Percentiles rank a stretch among this genome's conserved stretches.
phyloP scores from a whole-genome alignment of 2,329 filamentous ascomycete species.

The Endothia cerciana region DNA sequence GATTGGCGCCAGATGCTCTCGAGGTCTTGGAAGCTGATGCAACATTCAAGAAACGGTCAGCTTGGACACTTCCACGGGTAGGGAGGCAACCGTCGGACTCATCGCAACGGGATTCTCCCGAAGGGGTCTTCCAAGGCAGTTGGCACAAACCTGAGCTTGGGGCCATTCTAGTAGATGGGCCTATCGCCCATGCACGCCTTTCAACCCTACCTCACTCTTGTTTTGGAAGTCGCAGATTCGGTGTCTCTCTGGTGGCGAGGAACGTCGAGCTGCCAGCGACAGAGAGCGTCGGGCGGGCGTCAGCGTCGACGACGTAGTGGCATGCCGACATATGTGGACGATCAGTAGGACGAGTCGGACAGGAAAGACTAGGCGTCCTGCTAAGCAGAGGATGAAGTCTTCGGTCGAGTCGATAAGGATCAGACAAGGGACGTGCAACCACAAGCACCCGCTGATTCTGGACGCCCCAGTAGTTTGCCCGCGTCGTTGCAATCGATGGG shows the following conservation, averaged over 20 bases:
- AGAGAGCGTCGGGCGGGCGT: slow-evolving; percentile 25
- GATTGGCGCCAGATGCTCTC: slow-evolving; percentile 17
- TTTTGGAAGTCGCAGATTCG: background rate
- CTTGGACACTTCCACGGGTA: background rate
- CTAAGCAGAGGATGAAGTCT: background rate
- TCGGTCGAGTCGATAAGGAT: slow-evolving; percentile 12
- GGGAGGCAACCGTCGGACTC: background rate
- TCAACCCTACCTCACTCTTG: slow-evolving; percentile 11
- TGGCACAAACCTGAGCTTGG: slow-evolving; percentile 26
- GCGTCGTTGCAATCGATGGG: slow-evolving; percentile 14
- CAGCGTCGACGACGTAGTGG: slow-evolving; percentile 25
- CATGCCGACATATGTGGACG: slow-evolving; percentile 22
- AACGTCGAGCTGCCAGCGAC: slow-evolving; percentile 22
- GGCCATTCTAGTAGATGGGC: slow-evolving; percentile 28
- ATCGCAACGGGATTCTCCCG: background rate
- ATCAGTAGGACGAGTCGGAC: background rate
- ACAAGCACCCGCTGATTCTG: slow-evolving; percentile 15
- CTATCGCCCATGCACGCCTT: slow-evolving; percentile 16
- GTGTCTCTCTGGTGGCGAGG: slow-evolving; percentile 7
- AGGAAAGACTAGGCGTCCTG: background rate
- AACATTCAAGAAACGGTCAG: slow-evolving; percentile 17
- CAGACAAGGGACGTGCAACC: slow-evolving; percentile 12
- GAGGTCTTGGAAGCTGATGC: slow-evolving; percentile 24
- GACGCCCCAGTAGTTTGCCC: slow-evolving; percentile 18
- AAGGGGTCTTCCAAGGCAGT: background rate